Evolutionary conservation across 1,139 yeast genomes (phyloP), one percentile per base, ranked within the genome.

Genomic region (Geotrichum phurueaensis): DNA sequence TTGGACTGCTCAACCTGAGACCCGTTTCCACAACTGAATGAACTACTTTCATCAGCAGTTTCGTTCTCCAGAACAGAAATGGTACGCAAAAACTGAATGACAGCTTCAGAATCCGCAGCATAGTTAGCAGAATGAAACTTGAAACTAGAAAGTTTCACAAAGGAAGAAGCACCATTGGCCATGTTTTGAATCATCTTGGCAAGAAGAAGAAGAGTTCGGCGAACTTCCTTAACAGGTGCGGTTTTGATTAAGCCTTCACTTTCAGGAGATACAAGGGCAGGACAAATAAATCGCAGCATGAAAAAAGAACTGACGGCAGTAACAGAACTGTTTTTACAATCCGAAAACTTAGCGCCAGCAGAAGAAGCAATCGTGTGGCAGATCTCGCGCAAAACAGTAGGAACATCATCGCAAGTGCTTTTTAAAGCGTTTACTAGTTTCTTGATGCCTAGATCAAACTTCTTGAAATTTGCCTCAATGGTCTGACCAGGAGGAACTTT

Each of bases 251-350:
- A 57, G 6, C 71, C 71, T 56, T 84, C 82, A 6, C 85, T 78
- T 64, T 88, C 95, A 0, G 96, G 96, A 57, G 91, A 84, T 7
- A 90, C 89, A 61, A 91, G 81, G 0, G 92, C 92, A 3, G 97
- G 97, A 69, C 96, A 89, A 58, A 89, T 79, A 65, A 87, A 86
- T 65, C 96, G 78, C 65, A 91, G 77, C 69, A 90, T 89, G 48
- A 90, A 75, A 69, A 89, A 90, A 0, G 96, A 87, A 0, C 96
- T 95, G 23, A 89, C 89, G 0, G 96, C 94, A 57, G 85, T 79
- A 80, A 73, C 52, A 84, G 76, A 59, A 84, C 62, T 52, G 48
- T 65, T 67, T 29, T 64, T 64, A 60, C 85, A 77, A 55, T 84
- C 88, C 0, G 87, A 85, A 65, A 87, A 86, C 64, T 81, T 83